phyloP scores from a whole-genome alignment of 768 basidiomycete species.

The Termitomyces sp. region DNA sequence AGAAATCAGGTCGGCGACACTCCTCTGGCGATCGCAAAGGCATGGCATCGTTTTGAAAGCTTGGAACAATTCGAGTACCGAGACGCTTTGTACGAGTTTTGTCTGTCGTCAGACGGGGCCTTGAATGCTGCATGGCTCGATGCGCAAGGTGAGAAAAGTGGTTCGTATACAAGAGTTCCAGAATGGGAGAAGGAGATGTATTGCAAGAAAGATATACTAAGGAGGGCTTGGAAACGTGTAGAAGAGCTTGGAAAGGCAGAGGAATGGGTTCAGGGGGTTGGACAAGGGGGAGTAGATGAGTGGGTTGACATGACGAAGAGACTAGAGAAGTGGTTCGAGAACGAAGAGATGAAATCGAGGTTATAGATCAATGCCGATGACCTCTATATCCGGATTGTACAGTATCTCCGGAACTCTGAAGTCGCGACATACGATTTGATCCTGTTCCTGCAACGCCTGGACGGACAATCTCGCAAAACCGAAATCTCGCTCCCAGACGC shows the following conservation, averaged over 20 bases:
- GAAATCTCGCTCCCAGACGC: neutral
- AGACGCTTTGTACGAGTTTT: constrained; percentile 47
- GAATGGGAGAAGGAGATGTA: constrained; percentile 60
- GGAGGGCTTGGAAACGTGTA: constrained; percentile 52
- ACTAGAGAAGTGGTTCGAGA: constrained; percentile 25
- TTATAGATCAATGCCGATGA: neutral
- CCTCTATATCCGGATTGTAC: neutral
- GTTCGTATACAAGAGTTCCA: constrained; percentile 24
- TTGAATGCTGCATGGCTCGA: constrained; percentile 2
- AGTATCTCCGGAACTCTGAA: neutral
- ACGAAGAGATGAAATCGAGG: constrained; percentile 11
- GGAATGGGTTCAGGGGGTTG: constrained; percentile 59
- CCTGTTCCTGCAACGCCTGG: neutral
- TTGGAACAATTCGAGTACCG: constrained; percentile 66
- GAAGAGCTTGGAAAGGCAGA: constrained; percentile 52
- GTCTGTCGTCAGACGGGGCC: constrained; percentile 18
- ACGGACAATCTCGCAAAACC: neutral
- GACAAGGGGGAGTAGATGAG: constrained; percentile 46
- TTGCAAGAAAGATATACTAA: constrained; percentile 36
- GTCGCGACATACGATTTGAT: neutral
- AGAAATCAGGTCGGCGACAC: constrained; percentile 24
- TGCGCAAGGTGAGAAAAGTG: neutral
- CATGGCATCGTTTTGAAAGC: constrained; percentile 48
- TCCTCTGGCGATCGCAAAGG: constrained; percentile 37
- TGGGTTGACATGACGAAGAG: constrained; percentile 48